Conservation (phyloP, 108 stramenopile genomes). For the Cyclotella choctawhatcheeana region DNA sequence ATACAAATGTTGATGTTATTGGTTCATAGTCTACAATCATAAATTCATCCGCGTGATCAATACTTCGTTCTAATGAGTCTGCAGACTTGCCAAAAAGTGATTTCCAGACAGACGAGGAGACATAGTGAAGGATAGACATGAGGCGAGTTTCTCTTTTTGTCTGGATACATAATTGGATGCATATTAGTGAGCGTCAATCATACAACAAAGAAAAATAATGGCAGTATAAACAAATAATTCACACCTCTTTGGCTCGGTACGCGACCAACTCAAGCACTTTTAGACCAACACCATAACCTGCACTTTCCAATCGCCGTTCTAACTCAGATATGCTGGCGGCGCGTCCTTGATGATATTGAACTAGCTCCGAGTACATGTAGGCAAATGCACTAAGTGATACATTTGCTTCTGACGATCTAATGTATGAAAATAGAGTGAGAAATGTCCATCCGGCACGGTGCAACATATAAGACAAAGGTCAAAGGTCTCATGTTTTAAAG, state of each 20-base stretch:
- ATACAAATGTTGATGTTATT: constrained; percentile 87
- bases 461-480: too few species aligned
- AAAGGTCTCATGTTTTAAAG: too few species aligned
- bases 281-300: constrained; percentile 93
- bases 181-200: too few species aligned
- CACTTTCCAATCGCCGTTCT: constrained; percentile 89
- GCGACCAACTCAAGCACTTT: constrained; percentile 90
- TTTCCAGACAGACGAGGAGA: constrained; percentile 94
- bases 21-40: constrained; percentile 95
- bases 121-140: constrained; percentile 90
- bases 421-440: too few species aligned
- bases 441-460: too few species aligned
- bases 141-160: constrained; percentile 84
- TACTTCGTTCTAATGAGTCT: constrained; percentile 92
- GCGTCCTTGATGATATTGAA: constrained; percentile 93
- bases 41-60: constrained; percentile 95
- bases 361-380: constrained; percentile 94
- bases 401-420: constrained; percentile 40
- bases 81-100: constrained; percentile 93
- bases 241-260: constrained; percentile 81
- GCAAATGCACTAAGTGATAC: constrained; percentile 92
- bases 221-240: too few species aligned
- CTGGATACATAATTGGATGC: constrained; percentile 27
- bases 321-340: constrained; percentile 91
- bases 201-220: too few species aligned